A percentile compares a stretch with the other conserved stretches of the same genome.
These are phyloP conservation scores for Puya raimondii DNA, from an alignment of 176 grass and related monocot species.

Conservation along the genomic window DNA sequence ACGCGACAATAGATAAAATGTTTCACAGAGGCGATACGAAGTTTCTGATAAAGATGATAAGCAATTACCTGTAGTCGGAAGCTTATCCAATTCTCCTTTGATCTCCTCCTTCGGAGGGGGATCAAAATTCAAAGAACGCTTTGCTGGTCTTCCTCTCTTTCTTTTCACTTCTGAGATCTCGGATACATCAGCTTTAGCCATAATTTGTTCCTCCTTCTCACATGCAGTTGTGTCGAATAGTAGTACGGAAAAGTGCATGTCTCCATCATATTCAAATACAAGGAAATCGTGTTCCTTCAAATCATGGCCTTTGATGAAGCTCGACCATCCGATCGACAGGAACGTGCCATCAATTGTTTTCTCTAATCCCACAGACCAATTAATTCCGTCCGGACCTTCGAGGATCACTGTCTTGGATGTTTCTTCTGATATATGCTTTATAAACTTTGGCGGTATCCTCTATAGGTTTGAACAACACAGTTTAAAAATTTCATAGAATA, in stretches of 20 bases:
- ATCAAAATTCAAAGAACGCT: not conserved
- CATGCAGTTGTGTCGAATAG: constrained; percentile 2
- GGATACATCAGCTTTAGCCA: not conserved
- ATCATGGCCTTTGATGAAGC: not conserved
- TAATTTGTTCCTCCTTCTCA: not conserved
- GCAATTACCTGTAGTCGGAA: not conserved
- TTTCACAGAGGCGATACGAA: too few species aligned
- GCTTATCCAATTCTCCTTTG: not conserved
- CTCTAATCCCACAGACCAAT: constrained; percentile 48
- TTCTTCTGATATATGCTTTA: constrained; percentile 49
- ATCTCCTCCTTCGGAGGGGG: not conserved
- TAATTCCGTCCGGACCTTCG: constrained; percentile 51
- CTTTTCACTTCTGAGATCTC: not conserved
- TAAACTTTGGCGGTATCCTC: constrained; percentile 76
- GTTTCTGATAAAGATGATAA: too few species aligned
- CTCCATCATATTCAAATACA: not conserved
- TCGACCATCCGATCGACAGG: constrained; percentile 8
- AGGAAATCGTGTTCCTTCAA: constrained; percentile 5
- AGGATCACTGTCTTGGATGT: constrained; percentile 44
- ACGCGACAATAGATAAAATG: too few species aligned
- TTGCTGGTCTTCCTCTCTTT: not conserved
- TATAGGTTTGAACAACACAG: not conserved
- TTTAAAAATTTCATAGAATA: too few species aligned
- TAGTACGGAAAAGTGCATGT: not conserved
- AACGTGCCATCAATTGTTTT: constrained; percentile 41